phyloP scores from a whole-genome alignment of 257 asterid genomes.

The Cruciata laevipes region DNA sequence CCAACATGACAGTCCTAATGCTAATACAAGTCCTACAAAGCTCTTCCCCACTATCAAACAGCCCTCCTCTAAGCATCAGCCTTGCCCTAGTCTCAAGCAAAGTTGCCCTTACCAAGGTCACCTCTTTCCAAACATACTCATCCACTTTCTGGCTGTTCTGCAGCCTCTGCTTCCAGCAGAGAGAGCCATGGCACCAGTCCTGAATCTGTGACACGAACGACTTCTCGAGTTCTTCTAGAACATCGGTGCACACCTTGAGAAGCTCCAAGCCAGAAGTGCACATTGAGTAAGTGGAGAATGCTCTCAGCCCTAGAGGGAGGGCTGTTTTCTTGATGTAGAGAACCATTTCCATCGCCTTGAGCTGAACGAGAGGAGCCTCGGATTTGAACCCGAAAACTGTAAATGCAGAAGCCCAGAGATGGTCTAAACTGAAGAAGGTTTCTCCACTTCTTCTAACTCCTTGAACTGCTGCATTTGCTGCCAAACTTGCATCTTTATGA shows the following conservation, averaged over 20 bases:
- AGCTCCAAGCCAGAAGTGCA: constrained; percentile 83
- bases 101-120: constrained; percentile 63
- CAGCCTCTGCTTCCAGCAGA: constrained; percentile 72
- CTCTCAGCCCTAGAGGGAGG: constrained; percentile 56
- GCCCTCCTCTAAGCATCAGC: constrained; percentile 71
- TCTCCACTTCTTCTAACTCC: constrained; percentile 51
- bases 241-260: constrained; percentile 71
- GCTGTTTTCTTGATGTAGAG: constrained; percentile 55
- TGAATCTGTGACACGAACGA: constrained; percentile 70
- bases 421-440: constrained; percentile 38
- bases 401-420: constrained; percentile 78
- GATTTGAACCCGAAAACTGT: constrained; percentile 77
- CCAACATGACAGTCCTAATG: constrained; percentile 82
- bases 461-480: constrained; percentile 57
- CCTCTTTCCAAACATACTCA: constrained; percentile 82
- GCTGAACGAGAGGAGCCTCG: constrained; percentile 69
- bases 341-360: constrained; percentile 66
- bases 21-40: constrained; percentile 73
- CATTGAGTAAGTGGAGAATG: constrained; percentile 60
- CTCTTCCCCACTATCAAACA: constrained; percentile 71
- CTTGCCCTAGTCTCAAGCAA: constrained; percentile 63
- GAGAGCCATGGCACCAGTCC: constrained; percentile 71
- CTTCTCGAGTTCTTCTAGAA: constrained; percentile 84
- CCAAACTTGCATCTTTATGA: constrained; percentile 30
- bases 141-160: constrained; percentile 61